Evolutionary conservation across 352 stramenopile species (phyloP), one percentile per base, ranked within the genome.

Genomic region (Pythium apleroticum): DNA sequence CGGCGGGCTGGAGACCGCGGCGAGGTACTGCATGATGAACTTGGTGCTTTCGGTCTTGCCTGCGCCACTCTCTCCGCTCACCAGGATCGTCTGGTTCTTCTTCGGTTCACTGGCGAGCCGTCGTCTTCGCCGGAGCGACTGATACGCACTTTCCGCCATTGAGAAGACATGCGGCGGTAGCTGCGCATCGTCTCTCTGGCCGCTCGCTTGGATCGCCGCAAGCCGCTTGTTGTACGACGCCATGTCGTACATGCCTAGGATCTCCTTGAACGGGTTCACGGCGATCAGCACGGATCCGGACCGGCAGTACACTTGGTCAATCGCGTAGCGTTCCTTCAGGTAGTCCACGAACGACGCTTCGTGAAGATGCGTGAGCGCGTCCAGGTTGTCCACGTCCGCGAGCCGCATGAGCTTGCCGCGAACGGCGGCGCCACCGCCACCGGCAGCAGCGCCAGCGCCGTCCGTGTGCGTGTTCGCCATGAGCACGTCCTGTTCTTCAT

Each of bases 11-110:
- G 73, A 72, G 71, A 54, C 80, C 66, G 53, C 83, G 84, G 86
- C 85, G 45, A 95, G 88, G 71, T 94, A 96, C 48, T 83, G 88
- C 83, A 96, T 93, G 39, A 96, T 91, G 67, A 93, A 91, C 80
- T 96, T 96, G 41, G 88, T 94, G 39, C 86, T 96, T 59, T 96
- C 88, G 2, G 88, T 96, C 69, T 96, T 96, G 27, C 88, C 88
- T 1, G 88, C 86, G 30, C 88, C 88, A n/a, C 80, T 92, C 61
- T 96, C 88, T 20, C 88, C 88, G 48, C 85, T 95, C 54, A 96
- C 91, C 22, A 96, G 75, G 48, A 96, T 94, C n/a, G 84, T 81
- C 60, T 95, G 86, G 63, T 88, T 94, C 45, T 69, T 71, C 41
- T 81, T 73, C 28, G 72, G 46, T 52, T 81, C 72, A 22, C 69